Evolutionary conservation across 2,329 filamentous ascomycete species (phyloP).

Genomic region (Epichloe hybrida): DNA sequence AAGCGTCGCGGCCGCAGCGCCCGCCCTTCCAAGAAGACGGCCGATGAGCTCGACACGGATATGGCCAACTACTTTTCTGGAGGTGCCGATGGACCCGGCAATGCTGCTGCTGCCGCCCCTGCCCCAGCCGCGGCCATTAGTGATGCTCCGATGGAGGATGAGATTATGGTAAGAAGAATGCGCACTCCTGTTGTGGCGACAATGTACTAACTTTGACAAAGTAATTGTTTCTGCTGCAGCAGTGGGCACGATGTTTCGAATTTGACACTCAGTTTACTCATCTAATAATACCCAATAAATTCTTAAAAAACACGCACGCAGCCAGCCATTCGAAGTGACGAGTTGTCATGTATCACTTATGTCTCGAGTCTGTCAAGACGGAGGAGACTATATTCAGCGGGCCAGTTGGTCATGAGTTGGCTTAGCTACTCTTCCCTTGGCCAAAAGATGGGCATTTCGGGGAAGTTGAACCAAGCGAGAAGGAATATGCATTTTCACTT

Average conservation of each 20-base stretch:
- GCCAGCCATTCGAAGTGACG: neutral
- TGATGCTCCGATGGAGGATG: constrained; percentile 54
- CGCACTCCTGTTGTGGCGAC: neutral
- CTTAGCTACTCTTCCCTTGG: neutral
- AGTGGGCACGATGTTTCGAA: neutral
- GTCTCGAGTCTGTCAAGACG: neutral
- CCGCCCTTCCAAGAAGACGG: constrained; percentile 71
- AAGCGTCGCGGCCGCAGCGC: constrained; percentile 44
- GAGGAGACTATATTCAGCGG: neutral
- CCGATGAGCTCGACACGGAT: constrained; percentile 90
- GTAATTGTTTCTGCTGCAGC: neutral
- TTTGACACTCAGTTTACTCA: neutral
- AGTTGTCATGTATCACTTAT: neutral
- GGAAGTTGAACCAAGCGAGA: neutral
- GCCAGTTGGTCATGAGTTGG: neutral
- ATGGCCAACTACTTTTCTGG: constrained; percentile 87
- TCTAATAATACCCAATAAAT: constrained; percentile 5
- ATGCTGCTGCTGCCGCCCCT: constrained; percentile 32
- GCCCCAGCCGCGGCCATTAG: constrained; percentile 30
- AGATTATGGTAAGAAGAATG: constrained; percentile 34
- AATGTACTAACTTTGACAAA: neutral
- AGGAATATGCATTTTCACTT: neutral
- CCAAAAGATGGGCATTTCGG: neutral
- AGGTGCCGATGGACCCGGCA: constrained; percentile 30
- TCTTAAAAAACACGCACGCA: neutral